Evolutionary conservation across 148 eudicot genomes (phyloP).

Genomic region (Fagopyrum esculentum): DNA sequence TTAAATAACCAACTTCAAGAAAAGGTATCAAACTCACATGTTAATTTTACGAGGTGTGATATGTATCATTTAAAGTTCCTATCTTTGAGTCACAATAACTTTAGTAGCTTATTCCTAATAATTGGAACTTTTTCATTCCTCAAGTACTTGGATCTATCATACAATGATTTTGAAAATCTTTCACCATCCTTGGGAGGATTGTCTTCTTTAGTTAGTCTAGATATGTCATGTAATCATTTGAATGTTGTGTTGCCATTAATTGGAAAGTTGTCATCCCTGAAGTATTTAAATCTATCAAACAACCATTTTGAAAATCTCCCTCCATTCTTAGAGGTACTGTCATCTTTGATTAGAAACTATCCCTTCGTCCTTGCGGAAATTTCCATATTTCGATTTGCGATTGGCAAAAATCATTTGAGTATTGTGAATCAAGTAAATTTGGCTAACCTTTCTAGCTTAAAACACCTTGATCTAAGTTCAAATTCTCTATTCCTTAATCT

Average conservation of each 20-base stretch:
- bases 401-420: too few relatives aligned
- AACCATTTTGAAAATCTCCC: too few relatives aligned
- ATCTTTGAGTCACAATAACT: neutral
- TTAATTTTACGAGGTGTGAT: neutral
- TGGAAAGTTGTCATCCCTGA: neutral
- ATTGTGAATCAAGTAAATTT: too few relatives aligned
- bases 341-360: too few relatives aligned
- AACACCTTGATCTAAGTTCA: neutral
- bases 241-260: neutral
- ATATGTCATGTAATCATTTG: neutral
- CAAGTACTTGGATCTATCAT: too few relatives aligned
- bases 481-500: conserved; percentile 8
- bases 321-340: too few relatives aligned
- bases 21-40: neutral
- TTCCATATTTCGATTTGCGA: too few relatives aligned
- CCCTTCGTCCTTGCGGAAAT: too few relatives aligned
- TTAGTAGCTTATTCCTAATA: neutral
- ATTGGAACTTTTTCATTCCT: neutral
- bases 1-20: neutral
- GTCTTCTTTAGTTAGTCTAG: neutral
- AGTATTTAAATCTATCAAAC: too few relatives aligned
- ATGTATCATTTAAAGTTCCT: neutral
- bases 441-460: conserved; percentile 14
- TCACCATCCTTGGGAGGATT: neutral
- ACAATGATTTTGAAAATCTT: too few relatives aligned